Evolutionary conservation across 78 protist genomes (phyloP).

Genomic region (Salpingoeca rosetta): DNA sequence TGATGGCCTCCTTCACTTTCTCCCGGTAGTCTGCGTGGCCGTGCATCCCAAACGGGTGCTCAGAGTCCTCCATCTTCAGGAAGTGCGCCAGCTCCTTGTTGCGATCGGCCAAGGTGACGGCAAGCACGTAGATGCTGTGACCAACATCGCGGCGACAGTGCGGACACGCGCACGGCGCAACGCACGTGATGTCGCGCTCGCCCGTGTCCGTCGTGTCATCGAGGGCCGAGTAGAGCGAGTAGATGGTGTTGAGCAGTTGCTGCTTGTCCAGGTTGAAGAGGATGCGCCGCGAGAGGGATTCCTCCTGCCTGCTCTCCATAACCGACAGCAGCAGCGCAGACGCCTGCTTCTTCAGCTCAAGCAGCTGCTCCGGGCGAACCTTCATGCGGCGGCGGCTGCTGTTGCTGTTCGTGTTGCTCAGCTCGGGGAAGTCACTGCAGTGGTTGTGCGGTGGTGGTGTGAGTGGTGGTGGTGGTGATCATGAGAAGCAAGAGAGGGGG

Average conservation of each 20-base stretch:
- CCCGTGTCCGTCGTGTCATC: neutral
- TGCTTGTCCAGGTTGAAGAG: conserved; percentile 10
- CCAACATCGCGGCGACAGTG: neutral
- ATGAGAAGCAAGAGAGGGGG: no score
- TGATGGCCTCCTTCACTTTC: neutral
- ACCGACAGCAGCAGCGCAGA: conserved; percentile 7
- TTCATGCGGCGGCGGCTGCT: neutral
- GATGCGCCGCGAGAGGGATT: neutral
- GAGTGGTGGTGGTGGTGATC: no score
- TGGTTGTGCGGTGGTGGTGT: no score
- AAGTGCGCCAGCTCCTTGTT: neutral
- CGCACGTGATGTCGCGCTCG: neutral
- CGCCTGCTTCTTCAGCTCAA: neutral
- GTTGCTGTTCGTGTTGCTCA: neutral
- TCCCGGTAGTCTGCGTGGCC: no score
- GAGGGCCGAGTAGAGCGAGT: neutral
- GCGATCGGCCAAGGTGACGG: neutral
- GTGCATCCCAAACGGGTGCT: no score
- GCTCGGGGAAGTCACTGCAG: neutral
- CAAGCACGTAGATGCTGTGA: conserved; percentile 5
- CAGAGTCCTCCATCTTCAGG: neutral
- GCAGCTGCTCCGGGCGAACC: neutral
- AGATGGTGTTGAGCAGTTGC: neutral
- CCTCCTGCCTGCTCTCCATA: conserved; percentile 14
- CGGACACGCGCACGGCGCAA: neutral